Conservation (phyloP, 305 asterid genomes). For the Solanum hybrid region DNA sequence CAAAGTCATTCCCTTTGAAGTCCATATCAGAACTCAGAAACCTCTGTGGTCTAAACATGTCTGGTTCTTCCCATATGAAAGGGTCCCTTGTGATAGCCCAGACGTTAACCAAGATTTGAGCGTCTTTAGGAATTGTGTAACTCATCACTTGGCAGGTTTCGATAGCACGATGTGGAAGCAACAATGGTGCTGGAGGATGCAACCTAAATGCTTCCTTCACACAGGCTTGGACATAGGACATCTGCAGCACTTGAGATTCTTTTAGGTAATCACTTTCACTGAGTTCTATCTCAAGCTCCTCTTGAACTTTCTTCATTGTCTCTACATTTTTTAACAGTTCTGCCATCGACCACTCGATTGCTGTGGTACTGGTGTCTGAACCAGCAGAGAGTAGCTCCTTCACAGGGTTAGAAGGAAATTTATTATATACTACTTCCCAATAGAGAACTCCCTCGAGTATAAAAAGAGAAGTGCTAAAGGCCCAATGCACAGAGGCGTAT, state of each 20-base stretch:
- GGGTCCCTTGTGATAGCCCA: slow-evolving; percentile 40
- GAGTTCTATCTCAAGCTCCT: slow-evolving; percentile 22
- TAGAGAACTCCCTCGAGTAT: too few relatives aligned
- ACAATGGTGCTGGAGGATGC: slow-evolving; percentile 40
- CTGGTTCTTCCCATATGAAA: slow-evolving; percentile 26
- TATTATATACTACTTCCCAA: too few relatives aligned
- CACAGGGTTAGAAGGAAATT: not conserved
- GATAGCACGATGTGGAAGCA: slow-evolving; percentile 22
- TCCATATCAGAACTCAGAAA: slow-evolving; percentile 20
- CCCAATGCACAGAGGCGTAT: too few relatives aligned
- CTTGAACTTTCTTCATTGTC: slow-evolving; percentile 15
- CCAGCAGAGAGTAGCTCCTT: slow-evolving; percentile 31
- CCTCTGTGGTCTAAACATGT: slow-evolving; percentile 25
- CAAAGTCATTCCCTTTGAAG: slow-evolving; percentile 35
- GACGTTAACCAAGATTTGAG: slow-evolving; percentile 24
- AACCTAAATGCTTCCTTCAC: slow-evolving; percentile 33
- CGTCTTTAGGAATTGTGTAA: slow-evolving; percentile 26
- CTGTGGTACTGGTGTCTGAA: slow-evolving; percentile 29
- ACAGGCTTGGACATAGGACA: slow-evolving; percentile 31
- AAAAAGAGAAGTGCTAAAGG: too few relatives aligned
- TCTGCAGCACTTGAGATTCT: slow-evolving; percentile 1
- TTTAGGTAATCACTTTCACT: not conserved
- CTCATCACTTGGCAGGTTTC: slow-evolving; percentile 25
- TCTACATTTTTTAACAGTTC: slow-evolving; percentile 20
- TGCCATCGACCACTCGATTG: slow-evolving; percentile 29